Conservation (phyloP, 2,329 filamentous ascomycete genomes). For the Pseudogymnoascus sp. region DNA sequence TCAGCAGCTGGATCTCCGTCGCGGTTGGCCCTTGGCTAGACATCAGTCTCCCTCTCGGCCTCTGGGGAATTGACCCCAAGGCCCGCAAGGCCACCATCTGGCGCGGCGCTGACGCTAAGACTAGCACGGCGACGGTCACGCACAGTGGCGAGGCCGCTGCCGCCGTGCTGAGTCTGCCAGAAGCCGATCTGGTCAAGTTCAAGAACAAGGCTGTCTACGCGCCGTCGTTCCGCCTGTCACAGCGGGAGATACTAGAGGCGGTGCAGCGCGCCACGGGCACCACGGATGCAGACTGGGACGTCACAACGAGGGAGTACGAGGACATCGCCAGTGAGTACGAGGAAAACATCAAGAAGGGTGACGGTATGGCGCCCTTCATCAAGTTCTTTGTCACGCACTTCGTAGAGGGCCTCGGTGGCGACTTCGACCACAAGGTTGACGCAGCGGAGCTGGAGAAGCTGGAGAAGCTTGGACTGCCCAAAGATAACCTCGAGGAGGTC, state of each 20-base stretch:
- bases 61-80: constrained; percentile 43
- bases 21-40: constrained; percentile 46
- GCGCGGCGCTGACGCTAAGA: constrained; percentile 39
- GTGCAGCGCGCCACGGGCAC: constrained; percentile 22
- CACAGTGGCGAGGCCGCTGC: constrained; percentile 48
- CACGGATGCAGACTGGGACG: constrained; percentile 20
- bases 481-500: neutral
- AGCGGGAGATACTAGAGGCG: constrained; percentile 39
- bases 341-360: neutral
- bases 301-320: neutral
- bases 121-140: constrained; percentile 38
- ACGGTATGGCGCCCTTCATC: constrained; percentile 1
- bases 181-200: constrained; percentile 31
- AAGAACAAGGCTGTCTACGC: constrained; percentile 35
- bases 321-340: neutral
- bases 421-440: neutral
- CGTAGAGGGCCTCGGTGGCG: neutral
- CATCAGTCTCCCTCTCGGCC: constrained; percentile 34
- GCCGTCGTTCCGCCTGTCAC: constrained; percentile 37
- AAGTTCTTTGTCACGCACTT: constrained; percentile 7
- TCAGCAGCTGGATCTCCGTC: constrained; percentile 33
- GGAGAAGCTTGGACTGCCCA: neutral
- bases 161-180: constrained; percentile 35
- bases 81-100: constrained; percentile 37
- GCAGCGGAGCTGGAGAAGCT: neutral